Base-by-base conservation (phyloP, 805 yeast genomes). In the Ogataea pignaliae region DNA sequence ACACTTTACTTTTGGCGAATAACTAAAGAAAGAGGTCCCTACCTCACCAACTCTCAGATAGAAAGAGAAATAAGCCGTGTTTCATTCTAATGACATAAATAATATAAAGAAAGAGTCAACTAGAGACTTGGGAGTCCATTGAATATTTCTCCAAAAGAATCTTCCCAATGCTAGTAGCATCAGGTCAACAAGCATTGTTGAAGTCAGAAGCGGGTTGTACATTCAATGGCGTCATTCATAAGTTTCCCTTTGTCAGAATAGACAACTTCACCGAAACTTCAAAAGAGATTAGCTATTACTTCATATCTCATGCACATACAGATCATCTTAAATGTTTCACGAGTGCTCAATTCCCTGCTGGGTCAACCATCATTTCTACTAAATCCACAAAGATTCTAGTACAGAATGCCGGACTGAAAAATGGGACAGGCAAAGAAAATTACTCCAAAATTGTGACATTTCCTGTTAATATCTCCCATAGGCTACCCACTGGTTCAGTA, bases 231-330 rank as follows among this genome's bases (percentile, higher is more conserved):
- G 4, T 29, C 3, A 36, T 55, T 2, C 34, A 37, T 2, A 42
- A 36, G 1, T 34, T 54, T 10, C 51, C 53, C 1, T 31, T 36
- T 7, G 36, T 55, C 1, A 17, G 47, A 10, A 37, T 54, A 1
- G 60, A 54, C 35, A 42, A 49, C 11, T 53, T 55, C 33, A 30
- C 14, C 29, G 21, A 29, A 15, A 15, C n/a, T 21, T 5, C 21
- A 10, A 10, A 17, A 2, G 29, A 29, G 15, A 28, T 38, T 14
- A 38, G 42, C 28, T 52, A 45, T 15, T 55, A 52, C 17, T 40
- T 55, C 10, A 35, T 55, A 6, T 54, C 59, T 1, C 56, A 51
- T 37, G 44, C 45, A 8, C 57, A 55, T 31, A 17, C 37, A 7
- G 57, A 51, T 33, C 55, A 52, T 37, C 39, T 42, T 16, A 38